Evolutionary conservation across 495 filamentous ascomycete genomes (phyloP).

Genomic region (Chaetomium cochliodes): DNA sequence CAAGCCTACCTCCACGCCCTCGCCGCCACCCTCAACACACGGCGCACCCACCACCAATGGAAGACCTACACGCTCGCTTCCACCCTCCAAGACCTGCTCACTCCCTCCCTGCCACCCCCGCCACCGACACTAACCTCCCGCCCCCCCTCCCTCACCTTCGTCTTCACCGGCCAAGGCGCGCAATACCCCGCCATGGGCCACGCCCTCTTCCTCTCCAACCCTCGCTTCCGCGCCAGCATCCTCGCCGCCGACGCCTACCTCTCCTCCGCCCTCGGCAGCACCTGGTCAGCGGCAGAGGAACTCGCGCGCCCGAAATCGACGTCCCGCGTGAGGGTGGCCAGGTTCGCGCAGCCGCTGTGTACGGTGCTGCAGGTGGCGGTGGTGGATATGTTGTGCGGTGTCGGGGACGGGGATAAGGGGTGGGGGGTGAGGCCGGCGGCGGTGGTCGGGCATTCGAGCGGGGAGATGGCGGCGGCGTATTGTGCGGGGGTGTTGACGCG

Average conservation of each 20-base stretch:
- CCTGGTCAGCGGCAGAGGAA: not conserved
- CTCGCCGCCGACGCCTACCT: not conserved
- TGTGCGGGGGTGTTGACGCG: conserved; percentile 40
- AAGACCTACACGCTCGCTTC: not conserved
- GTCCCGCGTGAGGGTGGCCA: not conserved
- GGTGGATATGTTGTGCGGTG: not conserved
- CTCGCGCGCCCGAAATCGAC: not conserved
- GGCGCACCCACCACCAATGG: not conserved
- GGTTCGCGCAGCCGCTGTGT: conserved; percentile 37
- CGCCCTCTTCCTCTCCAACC: conserved; percentile 22
- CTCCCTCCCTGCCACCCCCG: not conserved
- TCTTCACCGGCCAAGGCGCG: conserved; percentile 26
- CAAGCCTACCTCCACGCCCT: not conserved
- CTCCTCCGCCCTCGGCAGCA: not conserved
- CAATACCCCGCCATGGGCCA: conserved; percentile 49
- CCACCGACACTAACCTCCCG: not conserved
- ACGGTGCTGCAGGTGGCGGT: not conserved
- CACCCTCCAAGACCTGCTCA: not conserved
- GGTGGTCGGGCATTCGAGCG: conserved; percentile 60
- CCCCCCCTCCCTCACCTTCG: not conserved
- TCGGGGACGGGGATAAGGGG: not conserved
- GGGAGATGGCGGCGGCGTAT: conserved; percentile 58
- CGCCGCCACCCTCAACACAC: not conserved
- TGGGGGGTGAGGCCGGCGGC: conserved; percentile 25
- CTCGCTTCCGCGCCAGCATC: not conserved